Evolutionary conservation across 2,329 filamentous ascomycete genomes (phyloP).

Genomic region (Arthrinium phaeospermum): DNA sequence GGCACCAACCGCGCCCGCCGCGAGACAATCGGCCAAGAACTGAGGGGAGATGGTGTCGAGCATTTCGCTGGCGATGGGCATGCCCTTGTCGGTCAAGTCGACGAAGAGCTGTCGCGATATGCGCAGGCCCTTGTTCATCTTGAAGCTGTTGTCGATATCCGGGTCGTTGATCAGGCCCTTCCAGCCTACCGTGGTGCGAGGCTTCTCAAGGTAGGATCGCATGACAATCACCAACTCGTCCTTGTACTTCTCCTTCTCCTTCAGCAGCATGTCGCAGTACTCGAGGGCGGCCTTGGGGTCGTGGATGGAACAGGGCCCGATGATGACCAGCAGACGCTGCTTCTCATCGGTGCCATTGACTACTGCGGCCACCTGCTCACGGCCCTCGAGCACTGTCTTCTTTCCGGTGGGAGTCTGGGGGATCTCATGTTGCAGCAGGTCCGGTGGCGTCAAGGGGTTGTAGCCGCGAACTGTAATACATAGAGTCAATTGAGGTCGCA

Average conservation of each 20-base stretch:
- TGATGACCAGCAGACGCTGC: slow-evolving; percentile 70
- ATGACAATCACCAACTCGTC: slow-evolving; percentile 94
- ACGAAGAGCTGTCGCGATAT: slow-evolving; percentile 89
- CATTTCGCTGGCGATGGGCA: slow-evolving; percentile 98
- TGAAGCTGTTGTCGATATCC: slow-evolving; percentile 97
- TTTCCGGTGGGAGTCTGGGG: slow-evolving; percentile 62
- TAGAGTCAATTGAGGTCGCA: slow-evolving; percentile 30
- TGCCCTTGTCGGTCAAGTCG: slow-evolving; percentile 87
- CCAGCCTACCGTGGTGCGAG: slow-evolving; percentile 96
- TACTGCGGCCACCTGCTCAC: slow-evolving; percentile 69
- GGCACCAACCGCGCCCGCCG: slow-evolving; percentile 92
- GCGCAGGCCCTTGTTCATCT: slow-evolving; percentile 97
- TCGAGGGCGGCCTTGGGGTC: slow-evolving; percentile 88
- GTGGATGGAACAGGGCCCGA: slow-evolving; percentile 97
- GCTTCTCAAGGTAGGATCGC: slow-evolving; percentile 98
- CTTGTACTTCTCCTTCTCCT: slow-evolving; percentile 85
- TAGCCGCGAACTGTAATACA: slow-evolving; percentile 74
- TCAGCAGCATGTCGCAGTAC: slow-evolving; percentile 85
- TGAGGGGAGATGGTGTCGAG: slow-evolving; percentile 97
- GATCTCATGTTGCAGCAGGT: slow-evolving; percentile 95
- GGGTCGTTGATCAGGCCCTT: slow-evolving; percentile 99
- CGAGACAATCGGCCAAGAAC: slow-evolving; percentile 91
- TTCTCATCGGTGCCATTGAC: slow-evolving; percentile 71
- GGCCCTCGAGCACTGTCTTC: slow-evolving; percentile 64
- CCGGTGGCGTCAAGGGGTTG: slow-evolving; percentile 90